Percentiles rank a stretch among this genome's conserved stretches.
These are phyloP conservation scores for Pholiota microspora DNA, from an alignment of 768 basidiomycete genomes.

Conservation along the genomic window DNA sequence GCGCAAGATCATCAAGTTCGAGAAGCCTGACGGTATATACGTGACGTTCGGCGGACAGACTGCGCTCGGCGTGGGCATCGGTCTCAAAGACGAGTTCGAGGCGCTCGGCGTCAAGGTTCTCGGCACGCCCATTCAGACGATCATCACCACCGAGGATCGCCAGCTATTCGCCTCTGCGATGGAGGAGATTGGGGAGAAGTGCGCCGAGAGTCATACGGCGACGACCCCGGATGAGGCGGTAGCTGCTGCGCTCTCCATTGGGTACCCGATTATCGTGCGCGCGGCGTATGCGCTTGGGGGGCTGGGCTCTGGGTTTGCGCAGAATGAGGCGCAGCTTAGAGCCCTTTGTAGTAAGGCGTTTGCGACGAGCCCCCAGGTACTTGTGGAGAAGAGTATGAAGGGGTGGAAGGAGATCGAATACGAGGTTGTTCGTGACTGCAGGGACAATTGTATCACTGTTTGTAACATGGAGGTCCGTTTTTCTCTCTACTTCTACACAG, in stretches of 20 bases:
- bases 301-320: constrained; percentile 94
- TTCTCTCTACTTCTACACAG: not conserved
- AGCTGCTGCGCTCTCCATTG: constrained; percentile 78
- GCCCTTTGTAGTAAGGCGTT: constrained; percentile 93
- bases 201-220: constrained; percentile 86
- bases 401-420: constrained; percentile 99
- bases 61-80: constrained; percentile 94
- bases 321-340: constrained; percentile 85
- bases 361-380: constrained; percentile 94
- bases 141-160: constrained; percentile 96
- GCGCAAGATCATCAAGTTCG: constrained; percentile 96
- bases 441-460: constrained; percentile 98
- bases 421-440: constrained; percentile 96
- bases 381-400: constrained; percentile 99
- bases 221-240: constrained; percentile 85
- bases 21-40: constrained; percentile 98
- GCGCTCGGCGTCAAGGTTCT: constrained; percentile 88
- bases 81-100: constrained; percentile 95
- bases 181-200: constrained; percentile 94
- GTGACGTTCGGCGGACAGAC: constrained; percentile 99
- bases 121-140: constrained; percentile 95
- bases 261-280: constrained; percentile 94
- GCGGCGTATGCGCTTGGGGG: constrained; percentile 97
- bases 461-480: constrained; percentile 99
- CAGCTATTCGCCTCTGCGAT: constrained; percentile 93